Conservation (phyloP, 768 basidiomycete genomes). For the Lactarius tabidus region DNA sequence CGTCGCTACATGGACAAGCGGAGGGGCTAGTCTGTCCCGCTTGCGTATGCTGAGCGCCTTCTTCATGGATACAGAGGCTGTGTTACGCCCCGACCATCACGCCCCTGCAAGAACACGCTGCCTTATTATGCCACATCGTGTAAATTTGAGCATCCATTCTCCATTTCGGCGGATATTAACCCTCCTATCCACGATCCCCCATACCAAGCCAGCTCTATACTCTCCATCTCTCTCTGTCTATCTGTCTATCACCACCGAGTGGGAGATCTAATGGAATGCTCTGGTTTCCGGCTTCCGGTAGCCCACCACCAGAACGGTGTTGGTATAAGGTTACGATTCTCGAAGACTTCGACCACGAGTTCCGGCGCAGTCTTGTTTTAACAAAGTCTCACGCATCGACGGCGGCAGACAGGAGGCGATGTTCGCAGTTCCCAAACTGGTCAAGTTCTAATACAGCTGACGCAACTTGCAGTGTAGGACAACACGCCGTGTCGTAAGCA, state of each 20-base stretch:
- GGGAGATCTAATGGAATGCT: not conserved
- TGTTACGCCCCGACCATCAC: not conserved
- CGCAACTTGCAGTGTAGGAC: not conserved
- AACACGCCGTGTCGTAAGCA: not conserved
- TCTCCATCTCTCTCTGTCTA: not conserved
- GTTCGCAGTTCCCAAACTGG: not conserved
- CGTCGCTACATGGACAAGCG: not conserved
- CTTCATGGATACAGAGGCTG: not conserved
- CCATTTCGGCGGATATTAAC: not conserved
- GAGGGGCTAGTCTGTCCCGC: too few species aligned
- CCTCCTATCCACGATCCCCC: not conserved
- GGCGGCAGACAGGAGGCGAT: not conserved
- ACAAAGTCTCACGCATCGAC: not conserved
- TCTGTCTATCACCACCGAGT: not conserved
- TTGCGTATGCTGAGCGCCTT: not conserved
- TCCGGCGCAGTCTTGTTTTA: not conserved
- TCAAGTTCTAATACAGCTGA: not conserved
- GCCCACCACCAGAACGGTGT: conserved; percentile 7
- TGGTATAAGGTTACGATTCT: not conserved
- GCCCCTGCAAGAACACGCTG: not conserved
- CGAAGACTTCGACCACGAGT: not conserved
- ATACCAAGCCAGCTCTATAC: not conserved
- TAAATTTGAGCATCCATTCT: not conserved
- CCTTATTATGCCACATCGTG: not conserved
- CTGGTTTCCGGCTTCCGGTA: conserved; percentile 3